Base-by-base conservation (phyloP, 179 eudicot genomes). In the Spergularia azorica region DNA sequence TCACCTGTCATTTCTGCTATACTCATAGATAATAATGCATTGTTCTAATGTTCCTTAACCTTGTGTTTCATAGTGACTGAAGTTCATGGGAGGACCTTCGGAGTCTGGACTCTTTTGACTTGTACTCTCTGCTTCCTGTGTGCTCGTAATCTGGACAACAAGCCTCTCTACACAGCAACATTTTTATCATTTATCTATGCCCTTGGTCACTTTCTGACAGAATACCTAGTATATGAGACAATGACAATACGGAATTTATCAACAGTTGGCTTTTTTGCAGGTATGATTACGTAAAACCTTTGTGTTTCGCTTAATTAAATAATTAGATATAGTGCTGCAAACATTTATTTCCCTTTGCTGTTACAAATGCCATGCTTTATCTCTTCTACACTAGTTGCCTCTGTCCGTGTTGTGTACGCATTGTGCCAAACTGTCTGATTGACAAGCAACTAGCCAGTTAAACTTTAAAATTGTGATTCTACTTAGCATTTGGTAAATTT, bases 71-170 rank as follows among this genome's bases (percentile, higher is more conserved):
- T 75, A 95, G 97, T 95, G 97, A 89, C 88, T 83, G 99, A 93
- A 84, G 92, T 93, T 86, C 99, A 95, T 86, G 98, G 98, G 78
- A 90, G 98, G 78, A 95, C 98, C 70, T 95, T 95, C 82, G 98
- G 98, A 63, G 90, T 95, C 3, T 95, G 98, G 98, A 95, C 98
- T 71, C 93, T 95, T 65, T 80, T 95, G 84, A 95, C 99, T 68
- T 93, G 99, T 87, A 95, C 99, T 17, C 94, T 95, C n/a, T 95
- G 99, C 84, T 86, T 89, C 79, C 94, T 95, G 18, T 95, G 99
- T 75, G 99, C 99, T 20, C 88, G 89, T 76, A 95, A 95, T 88
- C 99, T 95, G 58, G 97, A 91, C 51, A 87, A 91, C 84, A 95
- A 89, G 92, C 97, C 97, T 9, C 86, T 95, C 63, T 95, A 95